These are phyloP conservation scores for Monilinia vaccinii-corymbosi DNA, from an alignment of 2,329 filamentous ascomycete genomes.

Conservation along the genomic window DNA sequence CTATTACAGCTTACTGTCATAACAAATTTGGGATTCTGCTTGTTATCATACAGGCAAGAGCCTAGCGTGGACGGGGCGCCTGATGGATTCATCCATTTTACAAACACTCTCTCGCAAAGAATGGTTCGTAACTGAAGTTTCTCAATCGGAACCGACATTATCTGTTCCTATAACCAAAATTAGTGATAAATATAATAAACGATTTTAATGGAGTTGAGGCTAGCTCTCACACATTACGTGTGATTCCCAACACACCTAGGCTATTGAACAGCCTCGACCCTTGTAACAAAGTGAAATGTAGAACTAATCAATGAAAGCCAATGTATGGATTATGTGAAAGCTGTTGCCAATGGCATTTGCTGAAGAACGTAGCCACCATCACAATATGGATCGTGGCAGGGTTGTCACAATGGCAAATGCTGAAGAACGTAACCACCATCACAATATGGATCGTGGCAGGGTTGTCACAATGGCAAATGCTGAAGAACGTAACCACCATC, in stretches of 20 bases:
- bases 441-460: no score
- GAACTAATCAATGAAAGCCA: background rate
- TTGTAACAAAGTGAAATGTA: background rate
- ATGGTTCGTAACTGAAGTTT: background rate
- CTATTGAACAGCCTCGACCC: conserved; percentile 1
- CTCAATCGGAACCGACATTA: background rate
- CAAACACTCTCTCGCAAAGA: background rate
- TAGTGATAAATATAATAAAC: background rate
- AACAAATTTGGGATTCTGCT: background rate
- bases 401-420: no score
- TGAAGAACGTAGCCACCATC: background rate
- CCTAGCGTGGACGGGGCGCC: background rate
- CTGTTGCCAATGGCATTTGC: background rate
- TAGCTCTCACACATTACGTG: background rate
- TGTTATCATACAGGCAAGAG: background rate
- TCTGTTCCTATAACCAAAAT: background rate
- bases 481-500: no score
- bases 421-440: no score
- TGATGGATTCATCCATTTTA: background rate
- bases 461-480: no score
- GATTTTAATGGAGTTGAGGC: background rate
- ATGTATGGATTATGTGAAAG: background rate
- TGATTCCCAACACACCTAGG: background rate
- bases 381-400: background rate
- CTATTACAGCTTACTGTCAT: background rate